Base-by-base conservation (phyloP, 2,329 filamentous ascomycete genomes). In the Coniochaeta sp. region DNA sequence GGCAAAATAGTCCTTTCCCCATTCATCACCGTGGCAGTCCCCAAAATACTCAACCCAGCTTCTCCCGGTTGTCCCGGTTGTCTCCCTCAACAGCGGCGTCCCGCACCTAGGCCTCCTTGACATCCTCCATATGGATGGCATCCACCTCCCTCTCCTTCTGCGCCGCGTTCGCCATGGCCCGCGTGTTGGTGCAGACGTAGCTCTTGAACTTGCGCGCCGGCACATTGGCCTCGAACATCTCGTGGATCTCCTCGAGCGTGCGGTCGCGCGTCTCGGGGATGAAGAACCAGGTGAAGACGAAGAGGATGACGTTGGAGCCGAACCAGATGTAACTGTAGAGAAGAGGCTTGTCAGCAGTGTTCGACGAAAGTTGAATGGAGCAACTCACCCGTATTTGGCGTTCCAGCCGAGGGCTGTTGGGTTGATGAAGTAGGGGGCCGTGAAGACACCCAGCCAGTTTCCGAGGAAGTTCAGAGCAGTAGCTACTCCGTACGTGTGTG, bases 221-320 rank as follows among this genome's bases (percentile, higher is more conserved):
- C 12, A 58, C 53, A 3, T 33, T 48, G 7, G 45, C 40, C 33
- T 57, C 54, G 56, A 71, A 71, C 56, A 77, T 75, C 33, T 68
- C 67, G 35, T 75, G 68, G 48, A 77, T 62, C 62, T 78, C 74
- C 61, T 78, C 74, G 40, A 78, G 67, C 9, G 71, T 75, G 48
- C 72, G 68, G 22, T 70, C 67, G 40, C 68, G 67, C 1, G 72
- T 75, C 59, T 76, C 73, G 0, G 73, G 71, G 26, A 74, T 69
- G 48, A 75, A 65, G 54, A 76, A 70, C 55, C 69, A 78, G 18
- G 75, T 63, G 55, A 71, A 70, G 3, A 67, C 27, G 9, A 63
- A 62, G 4, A 66, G 53, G 9, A 69, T 53, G 9, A 62, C 47
- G 45, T 70, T 71, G 2, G 65, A 65, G 6, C 59, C 65, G 38